These are phyloP conservation scores for maize (Zea mays) DNA, from an alignment of 176 grass and related monocot genomes.

Conservation along the genomic window Zm-B73-REFERENCE-NAM-5.0 NC_050103.1:22414501-22415000, in stretches of 20 bases:
- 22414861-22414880: constrained; percentile 8
- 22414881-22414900: constrained; percentile 16
- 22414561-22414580: constrained; percentile 9
- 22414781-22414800: constrained; percentile 10
- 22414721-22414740: constrained; percentile 20
- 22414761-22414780: constrained; percentile 1
- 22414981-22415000: not conserved
- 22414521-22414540: constrained; percentile 4
- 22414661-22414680: constrained; percentile 14
- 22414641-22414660: not conserved
- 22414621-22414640: not conserved
- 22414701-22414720: constrained; percentile 15
- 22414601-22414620: not conserved
- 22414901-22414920: not conserved
- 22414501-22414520: constrained; percentile 18
- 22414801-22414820: not conserved
- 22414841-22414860: not conserved
- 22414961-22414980: not conserved
- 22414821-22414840: constrained; percentile 16
- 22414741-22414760: constrained; percentile 22
- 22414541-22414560: not conserved
- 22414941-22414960: not conserved
- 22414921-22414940: not conserved
- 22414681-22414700: not conserved
- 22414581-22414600: not conserved